Evolutionary conservation across 2,329 filamentous ascomycete genomes (phyloP), one percentile per base, ranked within the genome.

Genomic region (Ambrosiella beaveri): DNA sequence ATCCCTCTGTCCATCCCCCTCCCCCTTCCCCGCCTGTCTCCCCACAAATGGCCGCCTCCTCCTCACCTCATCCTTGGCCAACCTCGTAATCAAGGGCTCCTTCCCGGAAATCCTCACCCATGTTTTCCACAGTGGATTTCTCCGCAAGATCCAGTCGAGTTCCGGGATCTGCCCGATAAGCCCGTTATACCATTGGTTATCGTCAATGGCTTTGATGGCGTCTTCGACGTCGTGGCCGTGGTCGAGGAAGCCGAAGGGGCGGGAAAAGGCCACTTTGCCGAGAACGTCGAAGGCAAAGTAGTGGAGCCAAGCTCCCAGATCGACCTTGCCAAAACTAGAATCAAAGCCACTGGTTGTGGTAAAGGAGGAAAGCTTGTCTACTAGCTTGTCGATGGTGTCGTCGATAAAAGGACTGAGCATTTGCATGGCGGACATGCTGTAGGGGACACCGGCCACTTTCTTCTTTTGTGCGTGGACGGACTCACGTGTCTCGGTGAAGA

Each of bases 401-500:
- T 78, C 69, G 64, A 78, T 76, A 58, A 75, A 76, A 11, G 72
- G 72, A 57, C 70, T 70, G 39, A 76, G 71, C 65, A 75, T 72
- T 61, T 74, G 71, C 75, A 77, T 77, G 7, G 73, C 72, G 0
- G 72, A 71, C 75, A 78, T 76, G 65, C 71, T 73, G 65, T 78
- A 78, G 0, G 75, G 73, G 40, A 74, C 71, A 54, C 74, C 75
- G 62, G 72, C 73, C 3, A 75, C 73, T 64, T 74, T 72, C 67
- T 79, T 79, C 70, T 78, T 78, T 60, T 71, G 69, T 0, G 75
- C 75, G 64, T 80, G 77, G n/a, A 75, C 73, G 6, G 73, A 69
- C 66, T 79, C 76, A 57, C 75, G 69, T 13, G 70, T 73, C 65
- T 79, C 76, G 45, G 77, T 79, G 66, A 79, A 79, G 64, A 79